A percentile compares a stretch with the other conserved stretches of the same genome.
These are phyloP conservation scores for Dactylonectria macrodidyma DNA, from an alignment of 2,329 filamentous ascomycete species.

Conservation along the genomic window DNA sequence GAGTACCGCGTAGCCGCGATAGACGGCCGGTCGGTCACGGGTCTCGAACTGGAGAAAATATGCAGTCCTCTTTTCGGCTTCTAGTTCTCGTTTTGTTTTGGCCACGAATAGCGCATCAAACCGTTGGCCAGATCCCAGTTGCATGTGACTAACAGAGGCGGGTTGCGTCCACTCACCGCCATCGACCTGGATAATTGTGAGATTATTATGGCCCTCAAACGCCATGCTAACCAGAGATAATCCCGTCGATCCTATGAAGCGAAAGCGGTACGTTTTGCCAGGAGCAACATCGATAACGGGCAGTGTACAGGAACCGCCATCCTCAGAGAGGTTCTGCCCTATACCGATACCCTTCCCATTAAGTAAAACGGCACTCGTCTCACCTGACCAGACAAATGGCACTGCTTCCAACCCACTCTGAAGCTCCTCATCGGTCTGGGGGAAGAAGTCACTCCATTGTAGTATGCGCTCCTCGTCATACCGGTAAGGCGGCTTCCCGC, in stretches of 20 bases:
- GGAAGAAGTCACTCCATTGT: constrained; percentile 72
- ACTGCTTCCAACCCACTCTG: constrained; percentile 62
- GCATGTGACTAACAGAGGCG: constrained; percentile 18
- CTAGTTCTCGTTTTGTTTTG: neutral
- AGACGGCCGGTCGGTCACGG: neutral
- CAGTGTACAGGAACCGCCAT: constrained; percentile 19
- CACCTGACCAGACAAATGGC: constrained; percentile 72
- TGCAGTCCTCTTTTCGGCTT: neutral
- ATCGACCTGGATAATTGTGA: constrained; percentile 23
- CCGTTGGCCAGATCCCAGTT: constrained; percentile 32
- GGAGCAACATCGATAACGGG: constrained; percentile 37
- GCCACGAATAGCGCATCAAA: constrained; percentile 32
- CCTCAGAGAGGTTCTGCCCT: too few species aligned
- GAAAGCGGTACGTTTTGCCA: constrained; percentile 2
- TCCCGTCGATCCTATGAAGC: neutral
- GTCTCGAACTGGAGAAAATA: constrained; percentile 2
- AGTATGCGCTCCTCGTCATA: constrained; percentile 71
- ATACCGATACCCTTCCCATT: constrained; percentile 34
- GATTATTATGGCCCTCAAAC: neutral
- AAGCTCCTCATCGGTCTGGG: constrained; percentile 66
- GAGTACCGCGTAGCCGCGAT: constrained; percentile 36
- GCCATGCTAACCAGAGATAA: neutral
- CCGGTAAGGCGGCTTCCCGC: constrained; percentile 65
- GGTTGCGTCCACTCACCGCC: constrained; percentile 33
- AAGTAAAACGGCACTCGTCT: constrained; percentile 58